Conservation (phyloP, 1,284 basidiomycete species). For the Peniophora sp. region DNA sequence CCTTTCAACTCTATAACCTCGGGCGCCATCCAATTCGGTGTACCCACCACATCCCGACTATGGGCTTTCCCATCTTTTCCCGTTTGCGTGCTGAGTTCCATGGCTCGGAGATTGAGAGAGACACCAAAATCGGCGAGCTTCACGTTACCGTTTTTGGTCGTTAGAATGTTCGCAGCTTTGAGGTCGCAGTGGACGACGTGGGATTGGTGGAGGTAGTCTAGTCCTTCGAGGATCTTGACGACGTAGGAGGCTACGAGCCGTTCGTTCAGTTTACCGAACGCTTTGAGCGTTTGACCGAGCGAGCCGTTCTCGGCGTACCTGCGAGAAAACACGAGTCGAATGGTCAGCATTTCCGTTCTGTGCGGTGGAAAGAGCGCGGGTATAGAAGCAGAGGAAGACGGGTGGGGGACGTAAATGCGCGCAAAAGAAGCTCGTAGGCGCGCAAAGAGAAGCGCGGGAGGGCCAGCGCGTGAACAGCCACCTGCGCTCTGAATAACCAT, state of each 20-base stretch:
- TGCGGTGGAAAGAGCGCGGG: background rate
- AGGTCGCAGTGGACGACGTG: conserved; percentile 89
- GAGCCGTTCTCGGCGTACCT: conserved; percentile 94
- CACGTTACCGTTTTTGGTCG: conserved; percentile 94
- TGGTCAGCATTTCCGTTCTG: too few species aligned
- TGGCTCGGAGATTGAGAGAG: conserved; percentile 94
- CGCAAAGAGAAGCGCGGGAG: too few species aligned
- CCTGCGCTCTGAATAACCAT: too few species aligned
- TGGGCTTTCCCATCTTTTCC: too few species aligned
- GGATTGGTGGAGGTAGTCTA: conserved; percentile 81
- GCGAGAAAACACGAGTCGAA: conserved; percentile 1
- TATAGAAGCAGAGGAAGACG: conserved; percentile 2
- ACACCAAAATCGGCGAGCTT: conserved; percentile 98
- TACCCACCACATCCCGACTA: conserved; percentile 83
- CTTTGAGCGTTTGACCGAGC: conserved; percentile 82
- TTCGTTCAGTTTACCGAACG: conserved; percentile 89
- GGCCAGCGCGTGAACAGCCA: too few species aligned
- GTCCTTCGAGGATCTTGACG: conserved; percentile 87
- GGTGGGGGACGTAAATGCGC: conserved; percentile 8
- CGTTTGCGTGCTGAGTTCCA: too few species aligned
- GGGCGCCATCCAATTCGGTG: conserved; percentile 98
- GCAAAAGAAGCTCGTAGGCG: too few species aligned
- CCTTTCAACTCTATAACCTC: conserved; percentile 86
- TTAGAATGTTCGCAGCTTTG: conserved; percentile 97
- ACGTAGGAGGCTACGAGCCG: conserved; percentile 84